Evolutionary conservation across 345 rosid species (phyloP).

Genomic region (Salix caprea): DNA sequence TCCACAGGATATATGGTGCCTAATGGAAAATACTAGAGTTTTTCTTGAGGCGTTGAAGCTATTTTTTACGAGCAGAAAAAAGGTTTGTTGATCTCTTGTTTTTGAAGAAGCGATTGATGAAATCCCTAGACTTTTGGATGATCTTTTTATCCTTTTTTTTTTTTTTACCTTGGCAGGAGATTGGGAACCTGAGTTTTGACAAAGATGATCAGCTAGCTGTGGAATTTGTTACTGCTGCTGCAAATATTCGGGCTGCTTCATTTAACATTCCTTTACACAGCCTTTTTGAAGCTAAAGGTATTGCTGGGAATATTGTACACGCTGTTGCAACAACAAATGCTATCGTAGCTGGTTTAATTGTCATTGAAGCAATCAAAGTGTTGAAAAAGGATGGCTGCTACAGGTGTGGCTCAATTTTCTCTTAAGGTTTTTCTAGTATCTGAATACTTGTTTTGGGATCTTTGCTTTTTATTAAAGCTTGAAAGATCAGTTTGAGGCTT

Average conservation of each 20-base stretch:
- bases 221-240: conserved; percentile 97
- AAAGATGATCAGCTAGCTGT: conserved; percentile 99
- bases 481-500: background rate
- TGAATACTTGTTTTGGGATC: background rate
- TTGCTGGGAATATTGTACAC: conserved; percentile 97
- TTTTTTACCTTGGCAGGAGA: conserved; percentile 46
- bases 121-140: background rate
- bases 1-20: conserved; percentile 96
- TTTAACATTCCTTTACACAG: conserved; percentile 91
- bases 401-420: conserved; percentile 50
- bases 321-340: conserved; percentile 99
- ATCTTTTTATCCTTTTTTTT: conserved; percentile 9
- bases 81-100: conserved; percentile 42
- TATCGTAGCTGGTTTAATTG: conserved; percentile 85
- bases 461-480: background rate
- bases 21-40: conserved; percentile 70
- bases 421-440: background rate
- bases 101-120: conserved; percentile 7
- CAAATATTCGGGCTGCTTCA: conserved; percentile 91
- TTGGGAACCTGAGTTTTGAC: conserved; percentile 88
- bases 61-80: conserved; percentile 64
- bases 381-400: conserved; percentile 60
- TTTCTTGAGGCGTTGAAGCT: conserved; percentile 76
- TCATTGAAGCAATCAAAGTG: conserved; percentile 96
- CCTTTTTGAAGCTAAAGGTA: conserved; percentile 99